A percentile compares a stretch with the other conserved stretches of the same genome.
phyloP scores from a whole-genome alignment of 345 rosid genomes.

The Dipteronia sinensis region DNA sequence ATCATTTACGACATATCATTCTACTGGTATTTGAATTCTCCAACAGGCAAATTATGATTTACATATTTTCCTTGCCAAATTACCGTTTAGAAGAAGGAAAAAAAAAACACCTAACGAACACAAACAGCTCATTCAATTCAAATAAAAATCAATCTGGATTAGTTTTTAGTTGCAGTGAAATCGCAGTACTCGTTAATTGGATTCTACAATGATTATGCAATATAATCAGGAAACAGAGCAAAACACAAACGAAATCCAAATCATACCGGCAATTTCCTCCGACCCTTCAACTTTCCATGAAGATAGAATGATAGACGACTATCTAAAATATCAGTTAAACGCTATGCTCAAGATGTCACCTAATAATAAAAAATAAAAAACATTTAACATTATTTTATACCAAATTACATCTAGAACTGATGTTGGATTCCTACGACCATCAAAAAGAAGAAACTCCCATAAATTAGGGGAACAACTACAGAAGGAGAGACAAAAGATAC shows the following conservation, averaged over 20 bases:
- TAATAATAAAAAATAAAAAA: neutral
- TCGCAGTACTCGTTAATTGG: neutral
- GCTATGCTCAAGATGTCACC: neutral
- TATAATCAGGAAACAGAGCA: neutral
- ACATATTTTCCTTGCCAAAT: neutral
- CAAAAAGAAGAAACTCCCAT: neutral
- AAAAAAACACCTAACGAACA: neutral
- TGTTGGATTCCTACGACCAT: neutral
- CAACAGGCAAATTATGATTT: neutral
- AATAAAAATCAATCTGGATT: neutral
- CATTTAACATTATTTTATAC: constrained; percentile 3
- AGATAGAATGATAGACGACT: neutral
- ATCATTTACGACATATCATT: too few species aligned
- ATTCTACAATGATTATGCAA: neutral
- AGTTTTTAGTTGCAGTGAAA: too few species aligned
- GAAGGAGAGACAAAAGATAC: neutral
- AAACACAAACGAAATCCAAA: neutral
- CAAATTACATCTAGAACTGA: constrained; percentile 7
- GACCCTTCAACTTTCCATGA: neutral
- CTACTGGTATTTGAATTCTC: neutral
- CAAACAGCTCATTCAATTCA: neutral
- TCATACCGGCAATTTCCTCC: neutral
- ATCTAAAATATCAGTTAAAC: neutral
- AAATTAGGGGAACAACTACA: constrained; percentile 8
- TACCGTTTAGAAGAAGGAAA: too few species aligned